Conservation (phyloP, 768 basidiomycete genomes). For the Termitomyces sp. region DNA sequence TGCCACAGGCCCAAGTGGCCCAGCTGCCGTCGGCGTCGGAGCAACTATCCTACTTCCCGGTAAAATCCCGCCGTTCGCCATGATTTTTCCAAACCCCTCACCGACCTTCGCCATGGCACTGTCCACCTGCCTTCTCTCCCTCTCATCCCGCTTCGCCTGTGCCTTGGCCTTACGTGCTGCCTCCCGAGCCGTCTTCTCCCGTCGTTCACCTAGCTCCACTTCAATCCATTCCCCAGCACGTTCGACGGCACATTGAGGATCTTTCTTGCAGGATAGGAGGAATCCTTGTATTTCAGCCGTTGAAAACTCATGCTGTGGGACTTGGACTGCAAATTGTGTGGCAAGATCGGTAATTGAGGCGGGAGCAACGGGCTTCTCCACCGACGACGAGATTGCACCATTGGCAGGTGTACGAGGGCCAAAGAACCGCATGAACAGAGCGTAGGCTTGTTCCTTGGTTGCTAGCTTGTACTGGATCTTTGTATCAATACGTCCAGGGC, state of each 20-base stretch:
- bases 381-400: not conserved
- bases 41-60: not conserved
- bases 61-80: constrained; percentile 7
- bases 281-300: constrained; percentile 63
- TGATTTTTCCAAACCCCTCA: constrained; percentile 1
- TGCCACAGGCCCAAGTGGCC: not conserved
- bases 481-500: constrained; percentile 56
- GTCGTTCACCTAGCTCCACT: constrained; percentile 29
- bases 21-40: not conserved
- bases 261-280: constrained; percentile 42
- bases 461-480: constrained; percentile 51
- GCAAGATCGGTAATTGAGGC: constrained; percentile 31
- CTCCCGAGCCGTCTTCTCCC: constrained; percentile 31
- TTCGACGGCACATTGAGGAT: constrained; percentile 32
- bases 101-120: constrained; percentile 20
- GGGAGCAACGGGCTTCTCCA: constrained; percentile 2
- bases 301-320: constrained; percentile 50
- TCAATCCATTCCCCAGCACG: constrained; percentile 42
- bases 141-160: constrained; percentile 23
- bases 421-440: constrained; percentile 52
- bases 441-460: constrained; percentile 40
- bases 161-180: constrained; percentile 26
- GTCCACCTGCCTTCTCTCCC: constrained; percentile 23
- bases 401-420: constrained; percentile 11
- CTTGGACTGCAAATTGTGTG: constrained; percentile 32